Conservation (phyloP, 768 basidiomycete genomes). For the Suillus lakei region DNA sequence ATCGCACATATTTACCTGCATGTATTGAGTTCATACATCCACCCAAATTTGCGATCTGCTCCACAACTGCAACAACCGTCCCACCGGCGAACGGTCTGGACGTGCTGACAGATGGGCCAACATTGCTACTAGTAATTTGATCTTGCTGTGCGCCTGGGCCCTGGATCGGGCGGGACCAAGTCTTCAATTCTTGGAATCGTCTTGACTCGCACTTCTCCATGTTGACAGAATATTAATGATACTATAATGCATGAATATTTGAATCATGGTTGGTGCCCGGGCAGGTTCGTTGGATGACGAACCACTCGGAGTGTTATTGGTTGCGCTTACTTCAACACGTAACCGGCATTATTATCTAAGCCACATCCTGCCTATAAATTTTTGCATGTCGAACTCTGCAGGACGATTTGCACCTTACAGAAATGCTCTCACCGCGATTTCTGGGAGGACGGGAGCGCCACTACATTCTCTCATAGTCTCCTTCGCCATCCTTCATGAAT, state of each 20-base stretch:
- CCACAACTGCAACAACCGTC: too few species aligned
- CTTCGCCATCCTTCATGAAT: slow-evolving; percentile 84
- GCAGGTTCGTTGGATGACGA: too few species aligned
- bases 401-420: slow-evolving; percentile 52
- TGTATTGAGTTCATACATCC: neutral
- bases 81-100: neutral
- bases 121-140: too few species aligned
- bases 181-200: neutral
- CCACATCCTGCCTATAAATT: slow-evolving; percentile 2
- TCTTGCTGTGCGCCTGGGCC: too few species aligned
- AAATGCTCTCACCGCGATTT: slow-evolving; percentile 59
- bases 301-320: too few species aligned
- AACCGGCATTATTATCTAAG: neutral
- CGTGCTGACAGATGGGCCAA: neutral
- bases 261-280: neutral
- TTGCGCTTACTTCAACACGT: neutral
- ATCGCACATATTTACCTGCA: neutral
- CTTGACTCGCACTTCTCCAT: neutral
- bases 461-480: slow-evolving; percentile 74
- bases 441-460: slow-evolving; percentile 74
- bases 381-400: slow-evolving; percentile 19
- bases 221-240: neutral
- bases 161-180: too few species aligned
- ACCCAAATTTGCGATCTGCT: too few species aligned
- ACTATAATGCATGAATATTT: neutral